phyloP scores from a whole-genome alignment of 768 basidiomycete genomes.

The Plicaturopsis crispa region DNA sequence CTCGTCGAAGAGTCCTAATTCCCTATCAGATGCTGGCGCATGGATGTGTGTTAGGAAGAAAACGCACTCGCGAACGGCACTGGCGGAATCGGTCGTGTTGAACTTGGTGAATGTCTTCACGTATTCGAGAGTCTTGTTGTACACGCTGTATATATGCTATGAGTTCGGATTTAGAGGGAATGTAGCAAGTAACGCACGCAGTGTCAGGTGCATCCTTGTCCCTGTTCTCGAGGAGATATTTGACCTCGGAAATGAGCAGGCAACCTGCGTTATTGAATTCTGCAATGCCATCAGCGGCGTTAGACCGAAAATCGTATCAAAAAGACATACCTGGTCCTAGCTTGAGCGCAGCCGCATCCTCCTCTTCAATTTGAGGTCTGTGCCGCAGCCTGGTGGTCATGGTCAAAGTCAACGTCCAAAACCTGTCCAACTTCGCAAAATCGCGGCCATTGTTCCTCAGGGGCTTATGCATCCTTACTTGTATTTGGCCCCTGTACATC shows the following conservation, averaged over 20 bases:
- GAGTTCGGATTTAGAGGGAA: slow-evolving; percentile 1
- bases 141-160: slow-evolving; percentile 49
- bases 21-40: slow-evolving; percentile 2
- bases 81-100: slow-evolving; percentile 75
- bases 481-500: too few species aligned
- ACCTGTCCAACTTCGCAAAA: too few species aligned
- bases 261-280: slow-evolving; percentile 92
- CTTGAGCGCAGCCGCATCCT: slow-evolving; percentile 80
- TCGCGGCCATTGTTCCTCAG: too few species aligned
- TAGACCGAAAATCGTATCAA: background rate
- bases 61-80: slow-evolving; percentile 83
- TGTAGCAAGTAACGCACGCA: slow-evolving; percentile 41
- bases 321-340: slow-evolving; percentile 62
- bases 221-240: slow-evolving; percentile 80
- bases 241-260: slow-evolving; percentile 87
- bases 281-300: slow-evolving; percentile 17
- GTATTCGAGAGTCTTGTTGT: slow-evolving; percentile 89
- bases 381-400: slow-evolving; percentile 64
- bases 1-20: slow-evolving; percentile 66
- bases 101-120: slow-evolving; percentile 90
- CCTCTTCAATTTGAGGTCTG: slow-evolving; percentile 63
- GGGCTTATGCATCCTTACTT: too few species aligned
- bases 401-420: too few species aligned
- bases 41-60: background rate
- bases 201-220: slow-evolving; percentile 87